A percentile compares a stretch with the other conserved stretches of the same genome.
Evolutionary conservation across 306 rosid species (phyloP).

Genomic region (Acacia acuminata): DNA sequence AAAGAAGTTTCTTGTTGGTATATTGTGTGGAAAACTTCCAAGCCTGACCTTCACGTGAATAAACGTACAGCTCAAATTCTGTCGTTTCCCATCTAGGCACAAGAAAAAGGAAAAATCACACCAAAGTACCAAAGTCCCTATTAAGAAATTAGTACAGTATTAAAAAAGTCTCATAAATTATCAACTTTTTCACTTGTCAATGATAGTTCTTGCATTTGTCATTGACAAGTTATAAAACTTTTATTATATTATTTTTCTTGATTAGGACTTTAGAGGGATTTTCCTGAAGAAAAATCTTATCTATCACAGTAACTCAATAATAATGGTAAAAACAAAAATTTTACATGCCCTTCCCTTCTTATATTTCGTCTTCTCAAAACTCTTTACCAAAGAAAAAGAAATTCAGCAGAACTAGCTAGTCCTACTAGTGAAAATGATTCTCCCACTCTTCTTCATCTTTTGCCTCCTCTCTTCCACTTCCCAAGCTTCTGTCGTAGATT

Average conservation of each 20-base stretch:
- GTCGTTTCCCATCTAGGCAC: conserved; percentile 32
- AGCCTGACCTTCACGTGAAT: conserved; percentile 47
- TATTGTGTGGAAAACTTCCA: conserved; percentile 21
- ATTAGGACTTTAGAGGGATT: too few species aligned
- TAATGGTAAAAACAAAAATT: conserved; percentile 8
- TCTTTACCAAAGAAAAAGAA: neutral
- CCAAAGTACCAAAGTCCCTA: too few species aligned
- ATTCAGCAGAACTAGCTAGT: neutral
- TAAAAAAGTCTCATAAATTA: too few species aligned
- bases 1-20: conserved; percentile 51
- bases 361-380: conserved; percentile 26
- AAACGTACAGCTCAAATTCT: conserved; percentile 30
- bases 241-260: too few species aligned
- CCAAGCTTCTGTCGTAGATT: conserved; percentile 68
- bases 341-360: conserved; percentile 24
- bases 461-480: conserved; percentile 43
- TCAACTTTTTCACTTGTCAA: too few species aligned
- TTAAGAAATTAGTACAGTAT: too few species aligned
- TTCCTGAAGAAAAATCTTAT: conserved; percentile 11
- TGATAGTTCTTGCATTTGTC: too few species aligned
- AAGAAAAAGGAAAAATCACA: too few species aligned
- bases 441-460: conserved; percentile 40
- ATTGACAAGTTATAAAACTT: too few species aligned
- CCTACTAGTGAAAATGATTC: conserved; percentile 34
- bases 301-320: conserved; percentile 12